Evolutionary conservation across 164 flowering plant species (phyloP).

Genomic region (Aristolochia fimbriata): DNA sequence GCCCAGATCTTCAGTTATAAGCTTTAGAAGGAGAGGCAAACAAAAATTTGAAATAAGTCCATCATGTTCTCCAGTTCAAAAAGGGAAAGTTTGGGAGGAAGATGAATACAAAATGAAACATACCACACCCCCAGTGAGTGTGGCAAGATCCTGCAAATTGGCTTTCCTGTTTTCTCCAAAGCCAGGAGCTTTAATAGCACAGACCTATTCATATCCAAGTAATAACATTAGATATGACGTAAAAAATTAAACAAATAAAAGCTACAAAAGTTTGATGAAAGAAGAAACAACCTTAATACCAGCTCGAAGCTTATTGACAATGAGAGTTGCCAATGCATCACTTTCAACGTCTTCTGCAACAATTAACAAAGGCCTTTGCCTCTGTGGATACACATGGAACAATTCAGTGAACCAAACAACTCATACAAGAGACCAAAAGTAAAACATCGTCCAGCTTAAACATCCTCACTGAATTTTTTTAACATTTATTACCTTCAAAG

Average conservation of each 20-base stretch:
- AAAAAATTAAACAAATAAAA: not conserved
- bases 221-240: not conserved
- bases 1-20: conserved; percentile 82
- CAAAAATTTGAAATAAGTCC: not conserved
- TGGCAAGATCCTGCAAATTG: conserved; percentile 71
- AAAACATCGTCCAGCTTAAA: not conserved
- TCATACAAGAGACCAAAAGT: not conserved
- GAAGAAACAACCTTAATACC: conserved; percentile 64
- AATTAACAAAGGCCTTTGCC: conserved; percentile 77
- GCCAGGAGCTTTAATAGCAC: conserved; percentile 94
- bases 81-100: not conserved
- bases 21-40: conserved; percentile 21
- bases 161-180: conserved; percentile 96
- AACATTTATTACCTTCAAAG: conserved; percentile 53
- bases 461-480: not conserved
- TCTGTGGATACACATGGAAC: conserved; percentile 29
- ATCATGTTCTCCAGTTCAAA: not conserved
- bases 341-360: conserved; percentile 94
- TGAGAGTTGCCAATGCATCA: conserved; percentile 86
- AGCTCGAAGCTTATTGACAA: conserved; percentile 85
- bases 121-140: conserved; percentile 71
- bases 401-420: not conserved
- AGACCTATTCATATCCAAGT: conserved; percentile 39
- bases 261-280: not conserved
- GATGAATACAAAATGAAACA: conserved; percentile 1